A percentile compares a stretch with the other conserved stretches of the same genome.
These are phyloP conservation scores for Takakia lepidozioides DNA, from an alignment of 225 moss, liverwort and hornwort genomes.

Conservation along the genomic window DNA sequence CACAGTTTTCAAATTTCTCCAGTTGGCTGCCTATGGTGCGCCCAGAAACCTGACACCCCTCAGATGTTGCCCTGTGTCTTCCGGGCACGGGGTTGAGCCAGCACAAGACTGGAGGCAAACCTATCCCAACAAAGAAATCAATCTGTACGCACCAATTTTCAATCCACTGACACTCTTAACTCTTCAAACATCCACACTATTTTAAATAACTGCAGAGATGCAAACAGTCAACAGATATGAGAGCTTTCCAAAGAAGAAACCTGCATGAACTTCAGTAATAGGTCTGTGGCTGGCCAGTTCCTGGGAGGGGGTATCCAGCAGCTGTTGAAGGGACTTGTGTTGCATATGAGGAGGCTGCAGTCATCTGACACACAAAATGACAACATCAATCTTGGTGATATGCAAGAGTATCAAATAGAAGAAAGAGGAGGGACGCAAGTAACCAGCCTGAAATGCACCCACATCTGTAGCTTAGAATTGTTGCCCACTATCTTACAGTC, in stretches of 20 bases:
- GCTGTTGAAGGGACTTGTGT: conserved; percentile 42
- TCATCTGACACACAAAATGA: too few relatives aligned
- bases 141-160: too few relatives aligned
- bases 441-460: too few relatives aligned
- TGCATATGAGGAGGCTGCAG: conserved; percentile 31
- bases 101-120: conserved; percentile 53
- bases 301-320: conserved; percentile 47
- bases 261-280: conserved; percentile 47
- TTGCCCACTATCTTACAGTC: too few relatives aligned
- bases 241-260: conserved; percentile 12
- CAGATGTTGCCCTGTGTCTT: conserved; percentile 50
- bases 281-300: conserved; percentile 38
- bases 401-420: too few relatives aligned
- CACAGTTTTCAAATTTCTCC: conserved; percentile 59
- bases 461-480: too few relatives aligned
- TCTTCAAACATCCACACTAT: too few relatives aligned
- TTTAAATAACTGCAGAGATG: too few relatives aligned
- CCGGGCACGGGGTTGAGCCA: conserved; percentile 62
- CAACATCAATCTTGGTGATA: too few relatives aligned
- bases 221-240: too few relatives aligned
- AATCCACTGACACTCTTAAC: too few relatives aligned
- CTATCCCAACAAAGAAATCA: conserved; percentile 64
- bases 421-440: too few relatives aligned
- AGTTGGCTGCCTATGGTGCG: conserved; percentile 46
- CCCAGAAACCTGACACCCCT: conserved; percentile 56